These are phyloP conservation scores for Trifolium dubium DNA, from an alignment of 306 rosid species.

Conservation along the genomic window DNA sequence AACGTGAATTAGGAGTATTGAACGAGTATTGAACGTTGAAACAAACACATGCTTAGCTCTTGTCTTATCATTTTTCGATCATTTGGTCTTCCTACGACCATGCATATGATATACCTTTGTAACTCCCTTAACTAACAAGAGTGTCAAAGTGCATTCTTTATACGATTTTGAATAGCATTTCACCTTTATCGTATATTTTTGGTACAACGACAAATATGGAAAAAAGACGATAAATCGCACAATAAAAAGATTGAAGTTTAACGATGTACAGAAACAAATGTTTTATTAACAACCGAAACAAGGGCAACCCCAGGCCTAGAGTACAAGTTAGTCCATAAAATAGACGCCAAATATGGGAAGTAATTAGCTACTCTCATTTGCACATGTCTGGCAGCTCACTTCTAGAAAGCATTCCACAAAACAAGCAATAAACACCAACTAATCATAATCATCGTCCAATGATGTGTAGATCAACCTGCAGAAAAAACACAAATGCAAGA, in stretches of 20 bases:
- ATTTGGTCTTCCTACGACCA: too few species aligned
- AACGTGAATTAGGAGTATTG: too few species aligned
- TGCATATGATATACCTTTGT: too few species aligned
- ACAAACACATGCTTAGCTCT: too few species aligned
- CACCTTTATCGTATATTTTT: not conserved
- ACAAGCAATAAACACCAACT: constrained; percentile 41
- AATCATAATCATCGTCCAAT: constrained; percentile 67
- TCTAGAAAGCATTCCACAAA: constrained; percentile 38
- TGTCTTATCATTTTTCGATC: too few species aligned
- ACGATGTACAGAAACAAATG: constrained; percentile 11
- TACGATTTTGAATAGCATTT: not conserved
- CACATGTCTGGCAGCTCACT: constrained; percentile 23
- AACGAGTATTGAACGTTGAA: too few species aligned
- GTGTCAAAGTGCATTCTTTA: constrained; percentile 8
- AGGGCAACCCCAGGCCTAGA: constrained; percentile 18
- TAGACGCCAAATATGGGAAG: constrained; percentile 7
- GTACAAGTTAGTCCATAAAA: constrained; percentile 32
- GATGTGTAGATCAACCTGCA: constrained; percentile 89
- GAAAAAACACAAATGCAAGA: constrained; percentile 39
- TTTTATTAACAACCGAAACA: constrained; percentile 36
- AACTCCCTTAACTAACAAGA: not conserved
- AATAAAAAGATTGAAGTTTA: constrained; percentile 28
- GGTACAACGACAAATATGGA: not conserved
- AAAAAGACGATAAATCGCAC: not conserved
- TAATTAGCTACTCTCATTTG: constrained; percentile 24